A percentile compares a stretch with the other conserved stretches of the same genome.
Evolutionary conservation across 2,329 filamentous ascomycete genomes (phyloP).

Genomic region (Thielaviopsis euricoi): DNA sequence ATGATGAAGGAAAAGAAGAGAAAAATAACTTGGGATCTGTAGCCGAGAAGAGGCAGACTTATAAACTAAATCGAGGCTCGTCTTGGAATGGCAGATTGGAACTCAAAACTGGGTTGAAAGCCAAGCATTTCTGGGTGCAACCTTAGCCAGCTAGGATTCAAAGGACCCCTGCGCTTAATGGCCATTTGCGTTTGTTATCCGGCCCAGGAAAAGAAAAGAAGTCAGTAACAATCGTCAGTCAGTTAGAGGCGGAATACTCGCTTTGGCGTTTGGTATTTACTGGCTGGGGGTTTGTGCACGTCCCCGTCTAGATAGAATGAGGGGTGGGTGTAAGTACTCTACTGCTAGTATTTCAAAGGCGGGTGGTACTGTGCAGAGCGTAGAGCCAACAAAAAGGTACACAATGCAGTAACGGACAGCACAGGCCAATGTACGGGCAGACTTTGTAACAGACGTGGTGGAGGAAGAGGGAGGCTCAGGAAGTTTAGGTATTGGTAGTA

Average conservation of each 20-base stretch:
- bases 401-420: not conserved
- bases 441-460: not conserved
- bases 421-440: not conserved
- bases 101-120: not conserved
- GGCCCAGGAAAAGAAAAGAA: not conserved
- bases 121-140: constrained; percentile 1
- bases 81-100: not conserved
- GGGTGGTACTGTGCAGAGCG: not conserved
- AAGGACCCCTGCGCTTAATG: constrained; percentile 1
- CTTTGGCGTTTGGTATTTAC: not conserved
- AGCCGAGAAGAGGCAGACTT: constrained; percentile 7
- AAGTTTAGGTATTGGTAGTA: not conserved
- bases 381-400: not conserved
- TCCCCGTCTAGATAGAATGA: not conserved
- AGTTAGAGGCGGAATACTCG: constrained; percentile 3
- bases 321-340: not conserved
- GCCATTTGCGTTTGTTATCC: not conserved
- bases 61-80: not conserved
- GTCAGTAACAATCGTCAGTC: not conserved
- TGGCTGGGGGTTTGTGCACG: not conserved
- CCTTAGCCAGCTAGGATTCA: not conserved
- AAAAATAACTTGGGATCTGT: not conserved
- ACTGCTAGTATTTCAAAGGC: too few relatives aligned
- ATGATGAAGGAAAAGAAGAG: constrained; percentile 4
- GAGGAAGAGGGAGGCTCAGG: not conserved